Base-by-base conservation (phyloP, 345 rosid genomes). In the Tarenaya hassleriana region DNA sequence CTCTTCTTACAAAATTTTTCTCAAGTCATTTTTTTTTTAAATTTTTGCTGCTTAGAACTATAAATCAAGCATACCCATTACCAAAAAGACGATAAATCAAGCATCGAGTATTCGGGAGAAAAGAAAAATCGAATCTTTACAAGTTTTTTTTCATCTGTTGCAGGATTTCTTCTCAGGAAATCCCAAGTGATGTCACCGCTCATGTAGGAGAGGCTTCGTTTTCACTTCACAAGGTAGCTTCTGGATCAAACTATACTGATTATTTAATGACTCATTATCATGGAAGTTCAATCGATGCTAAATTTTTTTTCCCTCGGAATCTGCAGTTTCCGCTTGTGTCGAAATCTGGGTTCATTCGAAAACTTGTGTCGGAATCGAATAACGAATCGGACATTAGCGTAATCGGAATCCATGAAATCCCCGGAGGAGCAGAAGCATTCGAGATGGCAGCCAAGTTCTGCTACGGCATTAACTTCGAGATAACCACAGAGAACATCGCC, bases 151-250 rank as follows among this genome's bases (percentile, higher is more conserved):
- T 34, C 12, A 37, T 50, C 47, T 55, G 63, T 70, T 57, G 29
- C 84, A 87, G 96, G 98, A 92, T 92, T 58, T 82, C 83, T 55
- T 91, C 95, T 41, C 95, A 91, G 64, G 98, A 92, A 63, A 84
- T 87, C 47, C 84, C 98, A 19, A 92, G 98, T 70, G 96, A 92
- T 75, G 78, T 92, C 54, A 77, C 75, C 0, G 78, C 84, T 72
- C 69, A 77, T 54, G 84, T 77, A 35, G 92, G 81, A 41, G 92
- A 77, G 71, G 60, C 73, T 65, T 84, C 89, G 29, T 84, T 87
- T 66, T 74, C 94, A 35, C 61, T 92, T 32, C 98, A 87, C 56
- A 84, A 87, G 96, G 96, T 84, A 60, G 40, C 56, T 45, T 39
- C 43, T 37, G 16, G 19, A 49, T 44, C 47, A 9, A 34, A 29